These are phyloP conservation scores for Saccharomyces hybrid DNA, from an alignment of 1,139 yeast genomes.

Conservation along the genomic window DNA sequence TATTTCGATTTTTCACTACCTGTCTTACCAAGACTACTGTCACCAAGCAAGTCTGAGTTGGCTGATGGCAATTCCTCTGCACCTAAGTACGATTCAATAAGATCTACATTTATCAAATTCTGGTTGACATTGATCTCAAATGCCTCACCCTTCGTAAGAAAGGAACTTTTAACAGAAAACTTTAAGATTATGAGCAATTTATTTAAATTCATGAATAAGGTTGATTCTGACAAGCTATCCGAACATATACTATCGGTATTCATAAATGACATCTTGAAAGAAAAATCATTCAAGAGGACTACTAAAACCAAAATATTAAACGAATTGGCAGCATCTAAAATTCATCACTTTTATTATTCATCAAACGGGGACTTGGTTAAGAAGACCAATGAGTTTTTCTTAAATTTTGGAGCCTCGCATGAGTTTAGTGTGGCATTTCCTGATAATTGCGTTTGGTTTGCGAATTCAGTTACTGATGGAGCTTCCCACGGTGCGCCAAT, in stretches of 20 bases:
- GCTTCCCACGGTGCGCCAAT: conserved; percentile 21
- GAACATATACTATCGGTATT: conserved; percentile 41
- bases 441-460: conserved; percentile 52
- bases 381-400: conserved; percentile 44
- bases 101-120: conserved; percentile 53
- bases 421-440: conserved; percentile 57
- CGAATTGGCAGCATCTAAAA: conserved; percentile 60
- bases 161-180: conserved; percentile 52
- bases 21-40: conserved; percentile 53
- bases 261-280: conserved; percentile 46
- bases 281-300: conserved; percentile 53
- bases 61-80: conserved; percentile 33
- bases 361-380: conserved; percentile 33
- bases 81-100: conserved; percentile 37
- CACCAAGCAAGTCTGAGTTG: conserved; percentile 44
- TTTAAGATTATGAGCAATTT: conserved; percentile 53
- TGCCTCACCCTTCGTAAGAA: conserved; percentile 48
- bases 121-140: conserved; percentile 48
- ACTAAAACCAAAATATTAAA: conserved; percentile 72
- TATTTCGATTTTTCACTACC: conserved; percentile 61
- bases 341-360: conserved; percentile 47
- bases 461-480: conserved; percentile 24
- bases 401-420: conserved; percentile 43
- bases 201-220: conserved; percentile 54
- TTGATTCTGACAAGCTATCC: conserved; percentile 45